Base-by-base conservation (phyloP, 768 basidiomycete species). In the Boletus rubropictus region DNA sequence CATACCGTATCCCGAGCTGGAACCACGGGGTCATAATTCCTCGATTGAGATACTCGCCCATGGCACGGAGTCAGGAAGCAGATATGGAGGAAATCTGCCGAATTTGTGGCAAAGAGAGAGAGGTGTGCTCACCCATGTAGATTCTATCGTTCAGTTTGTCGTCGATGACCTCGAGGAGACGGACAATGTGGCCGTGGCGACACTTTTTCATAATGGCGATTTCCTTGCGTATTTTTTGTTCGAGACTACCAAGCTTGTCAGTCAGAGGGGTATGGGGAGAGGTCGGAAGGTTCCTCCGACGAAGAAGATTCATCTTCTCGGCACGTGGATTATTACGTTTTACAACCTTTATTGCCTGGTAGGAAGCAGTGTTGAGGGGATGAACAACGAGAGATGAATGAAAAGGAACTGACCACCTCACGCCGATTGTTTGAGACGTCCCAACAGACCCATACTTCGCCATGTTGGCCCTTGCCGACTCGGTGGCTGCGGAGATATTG, bases 161-260 rank as follows among this genome's bases (percentile, higher is more conserved):
- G 66, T 98, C 94, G 51, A 99, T 94, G 61, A 97, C 92, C 66
- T 97, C 93, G 56, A 82, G 81, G 47, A 99, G 76, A 52, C 85
- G 76, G 10, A 97, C 92, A 49, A 96, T 83, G 63, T 96, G 84
- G 0, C 87, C 84, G 61, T 96, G 92, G 39, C 83, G 73, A 59
- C 89, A 86, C 63, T 96, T 94, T 74, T 97, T 98, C 90, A 99
- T 96, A 66, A 98, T 94, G 3, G 96, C 96, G 49, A 98, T 93
- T 70, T 98, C 95, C 66, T 84, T 85, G 55, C 82, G 77, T 52
- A 96, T 91, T 70, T 91, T 90, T 53, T 81, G 76, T 61, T 91
- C 90, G 25, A 81, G 81, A 20, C 80, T 84, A 48, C 78, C 75
- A 34, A 86, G 76, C 50, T 77, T 77, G 65, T 86, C 84, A 4